These are phyloP conservation scores for Pseudocohnilembus persalinus DNA, from an alignment of 169 alveolate genomes.

Conservation along the genomic window DNA sequence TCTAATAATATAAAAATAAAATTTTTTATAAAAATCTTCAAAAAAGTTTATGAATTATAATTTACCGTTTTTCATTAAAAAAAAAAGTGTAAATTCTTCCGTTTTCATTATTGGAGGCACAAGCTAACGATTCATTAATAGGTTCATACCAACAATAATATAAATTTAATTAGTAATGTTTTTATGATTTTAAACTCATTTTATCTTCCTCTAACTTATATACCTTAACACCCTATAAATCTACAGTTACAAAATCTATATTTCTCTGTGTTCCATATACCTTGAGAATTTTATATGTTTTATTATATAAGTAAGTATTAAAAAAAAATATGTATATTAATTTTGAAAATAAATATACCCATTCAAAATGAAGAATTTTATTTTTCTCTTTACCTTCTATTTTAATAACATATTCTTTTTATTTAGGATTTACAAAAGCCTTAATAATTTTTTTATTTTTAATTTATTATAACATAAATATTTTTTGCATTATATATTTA, in stretches of 20 bases:
- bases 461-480: no score
- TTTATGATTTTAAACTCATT: no score
- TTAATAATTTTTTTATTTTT: no score
- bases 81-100: constrained; percentile 17
- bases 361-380: neutral
- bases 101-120: constrained; percentile 13
- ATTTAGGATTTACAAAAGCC: no score
- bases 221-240: neutral
- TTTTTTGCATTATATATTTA: no score
- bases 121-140: constrained; percentile 11
- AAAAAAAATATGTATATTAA: no score
- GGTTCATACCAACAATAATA: constrained; percentile 20
- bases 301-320: neutral
- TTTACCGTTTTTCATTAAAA: constrained; percentile 18
- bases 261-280: neutral
- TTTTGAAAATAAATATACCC: neutral
- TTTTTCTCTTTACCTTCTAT: neutral
- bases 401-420: neutral
- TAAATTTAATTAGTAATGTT: no score
- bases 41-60: neutral
- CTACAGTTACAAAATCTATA: neutral
- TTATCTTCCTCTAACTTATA: neutral
- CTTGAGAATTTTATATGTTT: neutral
- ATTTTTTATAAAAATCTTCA: no score
- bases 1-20: neutral